These are phyloP conservation scores for Ochetophila trinervis DNA, from an alignment of 306 rosid species.

Conservation along the genomic window DNA sequence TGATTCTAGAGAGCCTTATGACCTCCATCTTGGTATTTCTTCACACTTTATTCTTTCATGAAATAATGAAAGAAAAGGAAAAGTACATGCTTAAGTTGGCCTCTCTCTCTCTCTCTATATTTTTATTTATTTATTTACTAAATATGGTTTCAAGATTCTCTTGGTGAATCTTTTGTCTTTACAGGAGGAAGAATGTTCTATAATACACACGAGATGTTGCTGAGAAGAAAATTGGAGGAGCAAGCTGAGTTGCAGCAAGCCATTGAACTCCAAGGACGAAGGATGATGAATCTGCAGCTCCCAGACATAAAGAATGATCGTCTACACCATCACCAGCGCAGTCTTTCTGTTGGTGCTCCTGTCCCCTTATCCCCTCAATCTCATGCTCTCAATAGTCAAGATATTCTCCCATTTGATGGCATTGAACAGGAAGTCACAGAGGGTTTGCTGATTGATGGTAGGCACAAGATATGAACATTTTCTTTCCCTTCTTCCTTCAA, in stretches of 20 bases:
- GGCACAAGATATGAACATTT: background rate
- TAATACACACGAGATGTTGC: slow-evolving; percentile 57
- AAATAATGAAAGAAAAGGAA: background rate
- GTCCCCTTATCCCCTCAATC: slow-evolving; percentile 43
- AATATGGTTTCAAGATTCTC: background rate
- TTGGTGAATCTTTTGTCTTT: slow-evolving; percentile 10
- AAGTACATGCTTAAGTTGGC: background rate
- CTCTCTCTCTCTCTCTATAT: background rate
- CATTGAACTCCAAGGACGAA: slow-evolving; percentile 77
- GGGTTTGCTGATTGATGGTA: slow-evolving; percentile 41
- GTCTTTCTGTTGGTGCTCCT: slow-evolving; percentile 66
- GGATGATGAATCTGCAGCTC: slow-evolving; percentile 80
- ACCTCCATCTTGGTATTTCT: slow-evolving; percentile 35
- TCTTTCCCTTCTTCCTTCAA: background rate
- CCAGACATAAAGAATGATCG: slow-evolving; percentile 67
- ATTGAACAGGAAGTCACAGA: slow-evolving; percentile 48
- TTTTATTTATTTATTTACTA: background rate
- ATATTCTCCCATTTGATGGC: slow-evolving; percentile 46
- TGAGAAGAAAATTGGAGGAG: slow-evolving; percentile 74
- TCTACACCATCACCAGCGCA: slow-evolving; percentile 69
- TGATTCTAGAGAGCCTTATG: slow-evolving; percentile 43
- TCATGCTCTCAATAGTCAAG: slow-evolving; percentile 41
- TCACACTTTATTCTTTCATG: background rate
- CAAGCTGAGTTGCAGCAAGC: slow-evolving; percentile 83
- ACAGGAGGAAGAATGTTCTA: slow-evolving; percentile 68